Conservation (phyloP, 164 flowering plant genomes). For the Chimonanthus salicifolius region DNA sequence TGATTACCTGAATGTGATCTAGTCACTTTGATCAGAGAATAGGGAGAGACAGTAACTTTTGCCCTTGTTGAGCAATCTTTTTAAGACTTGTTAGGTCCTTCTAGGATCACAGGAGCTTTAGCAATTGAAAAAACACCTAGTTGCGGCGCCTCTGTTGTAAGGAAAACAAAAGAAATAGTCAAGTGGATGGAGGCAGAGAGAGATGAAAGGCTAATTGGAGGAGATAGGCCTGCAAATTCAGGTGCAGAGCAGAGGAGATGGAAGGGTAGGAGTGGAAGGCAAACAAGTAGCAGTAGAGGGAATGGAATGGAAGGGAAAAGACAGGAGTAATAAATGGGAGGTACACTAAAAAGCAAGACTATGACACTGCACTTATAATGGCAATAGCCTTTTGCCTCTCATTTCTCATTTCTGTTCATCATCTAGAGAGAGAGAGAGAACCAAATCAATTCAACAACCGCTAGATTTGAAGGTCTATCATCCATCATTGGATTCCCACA, state of each 20-base stretch:
- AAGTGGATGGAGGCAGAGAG: slow-evolving; percentile 8
- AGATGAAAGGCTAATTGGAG: slow-evolving; percentile 36
- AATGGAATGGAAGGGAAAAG: slow-evolving; percentile 35
- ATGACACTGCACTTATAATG: slow-evolving; percentile 25
- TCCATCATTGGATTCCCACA: too few species aligned
- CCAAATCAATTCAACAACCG: neutral
- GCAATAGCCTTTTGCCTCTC: neutral
- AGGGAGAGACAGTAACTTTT: slow-evolving; percentile 17
- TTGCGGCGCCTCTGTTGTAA: neutral
- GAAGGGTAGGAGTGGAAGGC: slow-evolving; percentile 18
- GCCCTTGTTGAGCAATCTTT: neutral
- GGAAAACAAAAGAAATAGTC: neutral
- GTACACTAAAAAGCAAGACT: slow-evolving; percentile 22
- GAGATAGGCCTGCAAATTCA: slow-evolving; percentile 18
- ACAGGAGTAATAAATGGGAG: slow-evolving; percentile 28
- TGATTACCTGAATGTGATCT: slow-evolving; percentile 36
- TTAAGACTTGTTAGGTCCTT: slow-evolving; percentile 22
- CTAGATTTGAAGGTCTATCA: too few species aligned
- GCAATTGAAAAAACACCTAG: slow-evolving; percentile 10
- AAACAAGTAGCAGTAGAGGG: slow-evolving; percentile 31
- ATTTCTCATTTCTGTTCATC: neutral
- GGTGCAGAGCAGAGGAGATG: slow-evolving; percentile 19
- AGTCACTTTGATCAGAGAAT: slow-evolving; percentile 24
- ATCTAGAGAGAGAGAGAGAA: neutral
- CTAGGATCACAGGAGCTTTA: slow-evolving; percentile 15